These are phyloP conservation scores for Microthlaspi erraticum DNA, from an alignment of 345 rosid genomes.

Conservation along the genomic window DNA sequence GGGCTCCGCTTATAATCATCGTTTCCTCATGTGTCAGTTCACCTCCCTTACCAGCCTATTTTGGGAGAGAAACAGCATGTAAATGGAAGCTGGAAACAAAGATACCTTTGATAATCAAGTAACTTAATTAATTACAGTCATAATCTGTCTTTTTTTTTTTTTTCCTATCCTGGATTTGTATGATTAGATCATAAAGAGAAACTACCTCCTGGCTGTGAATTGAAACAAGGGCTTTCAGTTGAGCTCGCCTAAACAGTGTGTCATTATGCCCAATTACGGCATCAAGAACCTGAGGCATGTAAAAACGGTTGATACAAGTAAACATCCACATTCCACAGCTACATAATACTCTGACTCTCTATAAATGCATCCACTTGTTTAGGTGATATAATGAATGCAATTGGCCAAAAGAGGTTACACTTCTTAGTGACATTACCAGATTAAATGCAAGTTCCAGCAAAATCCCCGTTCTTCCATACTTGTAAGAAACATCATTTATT, in stretches of 20 bases:
- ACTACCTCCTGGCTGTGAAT: constrained; percentile 81
- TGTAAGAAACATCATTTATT: background rate
- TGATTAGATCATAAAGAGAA: constrained; percentile 16
- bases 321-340: constrained; percentile 28
- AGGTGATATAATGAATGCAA: constrained; percentile 21
- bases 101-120: constrained; percentile 17
- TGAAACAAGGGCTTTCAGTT: constrained; percentile 83
- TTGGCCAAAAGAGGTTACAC: constrained; percentile 10
- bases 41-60: constrained; percentile 97
- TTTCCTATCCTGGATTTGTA: background rate
- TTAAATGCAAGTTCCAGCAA: constrained; percentile 4
- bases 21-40: constrained; percentile 98
- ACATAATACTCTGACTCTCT: background rate
- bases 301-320: constrained; percentile 21
- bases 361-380: constrained; percentile 27
- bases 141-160: background rate
- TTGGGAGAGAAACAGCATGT: constrained; percentile 39
- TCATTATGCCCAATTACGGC: constrained; percentile 70
- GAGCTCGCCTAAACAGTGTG: constrained; percentile 79
- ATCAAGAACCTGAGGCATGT: constrained; percentile 64
- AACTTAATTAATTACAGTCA: constrained; percentile 11
- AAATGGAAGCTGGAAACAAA: constrained; percentile 39
- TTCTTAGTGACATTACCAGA: constrained; percentile 5
- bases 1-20: constrained; percentile 94
- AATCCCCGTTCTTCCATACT: background rate